Base-by-base conservation (phyloP, 495 filamentous ascomycete species). In the Hypoxylon subgilvum region DNA sequence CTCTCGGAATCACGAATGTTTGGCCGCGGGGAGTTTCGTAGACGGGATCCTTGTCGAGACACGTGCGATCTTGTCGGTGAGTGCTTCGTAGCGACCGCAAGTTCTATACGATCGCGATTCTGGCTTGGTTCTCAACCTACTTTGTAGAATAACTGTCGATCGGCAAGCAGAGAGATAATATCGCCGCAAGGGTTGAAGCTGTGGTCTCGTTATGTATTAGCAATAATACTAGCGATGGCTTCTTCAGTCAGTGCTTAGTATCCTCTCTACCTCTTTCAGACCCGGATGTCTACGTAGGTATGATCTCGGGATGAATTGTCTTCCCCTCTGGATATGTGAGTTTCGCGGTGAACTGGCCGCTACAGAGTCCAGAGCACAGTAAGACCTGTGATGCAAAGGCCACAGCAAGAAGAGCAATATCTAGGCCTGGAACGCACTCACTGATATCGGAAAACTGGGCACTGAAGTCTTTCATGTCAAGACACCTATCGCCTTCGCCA, bases 61-160 rank as follows among this genome's bases (percentile, higher is more conserved):
- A 70, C 0, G 79, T 61, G 2, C 81, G 72, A 19, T 75, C 68
- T 6, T 76, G 61, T 2, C 82, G 73, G 16, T 67, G 61, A 1
- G 66, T 68, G 25, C n/a, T n/a, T n/a, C n/a, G n/a, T n/a, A n/a
- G n/a, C n/a, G n/a, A n/a, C n/a, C n/a, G n/a, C n/a, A n/a, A n/a
- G n/a, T n/a, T n/a, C n/a, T n/a, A n/a, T n/a, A n/a, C n/a, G n/a
- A n/a, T n/a, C n/a, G n/a, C n/a, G n/a, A n/a, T n/a, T 42, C 36
- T 0, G 76, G 58, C 52, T 76, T 73, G 6, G 49, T 44, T 6
- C 59, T 57, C 5, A 76, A 64, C 28, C 43, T 51, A 18, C 25
- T 30, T n/a, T n/a, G n/a, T n/a, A n/a, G 9, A 55, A 49, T 1
- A 66, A 13, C 5, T 32, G 17, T 5, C 59, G 65, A 4, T 72